A percentile compares a stretch with the other conserved stretches of the same genome.
These are phyloP conservation scores for Brassica incana DNA, from an alignment of 345 rosid genomes.

Conservation along the genomic window DNA sequence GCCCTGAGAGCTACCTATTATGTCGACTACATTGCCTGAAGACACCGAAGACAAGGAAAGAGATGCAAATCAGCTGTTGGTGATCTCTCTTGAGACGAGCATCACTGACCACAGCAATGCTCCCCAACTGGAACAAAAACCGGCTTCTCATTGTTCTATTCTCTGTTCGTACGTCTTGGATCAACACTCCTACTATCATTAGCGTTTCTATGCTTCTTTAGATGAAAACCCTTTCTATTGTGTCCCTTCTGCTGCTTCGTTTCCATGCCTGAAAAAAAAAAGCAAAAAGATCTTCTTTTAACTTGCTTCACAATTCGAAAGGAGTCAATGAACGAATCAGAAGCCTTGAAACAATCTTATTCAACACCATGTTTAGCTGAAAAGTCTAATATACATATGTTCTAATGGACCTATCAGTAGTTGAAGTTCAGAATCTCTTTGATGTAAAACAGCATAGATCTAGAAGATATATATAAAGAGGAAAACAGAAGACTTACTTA, in stretches of 20 bases:
- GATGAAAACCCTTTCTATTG: conserved; percentile 22
- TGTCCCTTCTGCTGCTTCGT: no score
- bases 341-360: neutral
- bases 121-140: conserved; percentile 35
- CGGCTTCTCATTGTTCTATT: conserved; percentile 24
- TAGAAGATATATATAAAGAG: neutral
- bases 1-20: conserved; percentile 23
- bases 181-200: conserved; percentile 22
- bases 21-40: conserved; percentile 8
- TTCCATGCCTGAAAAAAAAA: neutral
- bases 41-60: conserved; percentile 11
- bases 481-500: conserved; percentile 31
- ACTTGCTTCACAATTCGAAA: no score
- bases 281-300: neutral
- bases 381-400: neutral
- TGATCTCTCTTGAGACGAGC: conserved; percentile 22
- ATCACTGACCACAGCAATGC: conserved; percentile 30
- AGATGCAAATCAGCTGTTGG: conserved; percentile 9
- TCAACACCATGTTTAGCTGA: neutral
- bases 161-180: conserved; percentile 13
- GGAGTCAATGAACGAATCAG: no score
- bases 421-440: neutral
- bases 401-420: neutral
- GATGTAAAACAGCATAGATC: neutral
- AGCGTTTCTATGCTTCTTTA: conserved; percentile 29